Evolutionary conservation across 2,329 filamentous ascomycete species (phyloP), one percentile per base, ranked within the genome.

Genomic region (Venturia oleaginea): DNA sequence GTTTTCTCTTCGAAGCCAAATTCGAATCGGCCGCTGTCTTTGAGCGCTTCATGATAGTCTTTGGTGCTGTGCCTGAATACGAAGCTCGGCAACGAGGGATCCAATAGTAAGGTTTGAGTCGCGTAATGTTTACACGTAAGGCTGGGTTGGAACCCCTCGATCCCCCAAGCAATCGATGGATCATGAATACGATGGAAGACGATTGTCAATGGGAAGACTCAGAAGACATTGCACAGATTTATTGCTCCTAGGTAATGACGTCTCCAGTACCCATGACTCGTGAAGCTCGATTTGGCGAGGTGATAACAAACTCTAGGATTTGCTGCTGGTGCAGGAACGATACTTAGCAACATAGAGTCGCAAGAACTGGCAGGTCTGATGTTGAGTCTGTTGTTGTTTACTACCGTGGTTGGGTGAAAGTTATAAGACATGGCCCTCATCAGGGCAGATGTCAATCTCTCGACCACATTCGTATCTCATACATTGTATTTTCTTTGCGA

Each of bases 1-100:
- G 68, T n/a, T 69, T 38, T 64, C 71, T 72, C 66, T 73, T 73
- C 19, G 70, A n/a, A 37, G 19, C 8, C 13, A 15, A 15, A 19
- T 1, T 55, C 2, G 30, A 24, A 37, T 57, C 32, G 5, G 51
- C 24, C n/a, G 30, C 19, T 27, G 62, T 2, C 17, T 13, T 34
- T 17, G 48, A n/a, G 27, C 62, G 62, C 22, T 59, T 63, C 62
- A 63, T 63, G 24, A 7, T 51, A 24, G 38, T 40, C 30, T 37
- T 40, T 37, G 5, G 51, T 10, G 6, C 46, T 7, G 51, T 10
- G 59, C 24, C 27, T n/a, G 30, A 30, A 19, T 22, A 38, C 17
- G 34, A 30, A n/a, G 37, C 37, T n/a, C 5, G 24, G 15, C 4
- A 13, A 40, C 10, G n/a, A 17, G 37, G 19, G 34, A 22, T 1